Percentiles rank a stretch among this genome's conserved stretches.
Evolutionary conservation across 257 asterid species (phyloP).

Genomic region (Anisodus acutangulus): DNA sequence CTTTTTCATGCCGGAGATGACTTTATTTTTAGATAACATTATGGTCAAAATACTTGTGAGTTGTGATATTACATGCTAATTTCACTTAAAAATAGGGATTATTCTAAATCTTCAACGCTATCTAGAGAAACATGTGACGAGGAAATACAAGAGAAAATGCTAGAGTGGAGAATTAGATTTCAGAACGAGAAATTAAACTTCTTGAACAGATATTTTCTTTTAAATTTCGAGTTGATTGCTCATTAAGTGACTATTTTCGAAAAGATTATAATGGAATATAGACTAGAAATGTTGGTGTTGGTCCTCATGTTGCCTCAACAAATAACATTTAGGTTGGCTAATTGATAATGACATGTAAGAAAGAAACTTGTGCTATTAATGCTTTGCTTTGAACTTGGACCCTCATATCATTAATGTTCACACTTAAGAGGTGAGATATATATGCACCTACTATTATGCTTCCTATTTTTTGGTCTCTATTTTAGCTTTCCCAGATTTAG

Average conservation of each 20-base stretch:
- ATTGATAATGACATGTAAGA: not conserved
- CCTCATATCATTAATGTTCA: conserved; percentile 1
- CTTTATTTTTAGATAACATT: not conserved
- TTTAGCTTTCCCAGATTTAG: not conserved
- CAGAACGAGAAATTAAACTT: not conserved
- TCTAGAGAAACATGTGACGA: not conserved
- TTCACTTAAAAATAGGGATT: not conserved
- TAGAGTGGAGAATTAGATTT: not conserved
- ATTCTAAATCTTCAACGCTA: not conserved
- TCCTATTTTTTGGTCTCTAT: conserved; percentile 2
- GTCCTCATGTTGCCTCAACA: conserved; percentile 24
- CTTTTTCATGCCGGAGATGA: too few species aligned
- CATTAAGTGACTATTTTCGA: not conserved
- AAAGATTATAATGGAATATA: not conserved
- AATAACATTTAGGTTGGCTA: not conserved
- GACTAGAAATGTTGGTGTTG: not conserved
- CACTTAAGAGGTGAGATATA: not conserved
- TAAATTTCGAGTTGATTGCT: not conserved
- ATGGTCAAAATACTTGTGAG: not conserved
- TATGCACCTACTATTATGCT: conserved; percentile 14
- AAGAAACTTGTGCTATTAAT: not conserved
- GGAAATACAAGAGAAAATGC: not conserved
- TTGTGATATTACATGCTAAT: not conserved
- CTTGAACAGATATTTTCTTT: not conserved
- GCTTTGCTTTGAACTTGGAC: conserved; percentile 6